Base-by-base conservation (phyloP, 2,329 filamentous ascomycete genomes). In the Aspergillus jensenii region DNA sequence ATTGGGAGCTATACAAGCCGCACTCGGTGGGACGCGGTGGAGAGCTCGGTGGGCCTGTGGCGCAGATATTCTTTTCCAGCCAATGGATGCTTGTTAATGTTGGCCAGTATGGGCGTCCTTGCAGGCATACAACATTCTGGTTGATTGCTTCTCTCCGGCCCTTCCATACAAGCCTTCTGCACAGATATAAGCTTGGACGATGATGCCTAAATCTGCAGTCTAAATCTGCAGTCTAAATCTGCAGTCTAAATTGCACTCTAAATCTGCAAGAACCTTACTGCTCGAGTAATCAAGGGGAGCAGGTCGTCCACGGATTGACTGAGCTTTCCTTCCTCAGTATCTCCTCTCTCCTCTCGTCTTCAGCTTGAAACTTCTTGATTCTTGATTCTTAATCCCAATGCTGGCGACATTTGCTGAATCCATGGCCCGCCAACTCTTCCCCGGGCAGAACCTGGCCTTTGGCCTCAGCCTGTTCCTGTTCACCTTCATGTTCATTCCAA, bases 401-500 rank as follows among this genome's bases (percentile, higher is more conserved):
- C 31, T 48, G 11, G 19, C 44, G 21, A 46, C 12, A 39, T 68
- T 27, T 15, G 44, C 17, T 45, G 68, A 70, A 27, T 56, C 65
- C 47, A 71, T 74, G 68, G 65, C 63, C 21, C 67, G 68, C 35
- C 67, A 64, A 15, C 56, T 71, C 21, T 61, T 71, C 37, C 66
- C 59, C 40, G 65, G 65, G 19, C 69, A 70, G 31, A 65, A 64
- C 47, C 35, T 66, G 41, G 67, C 68, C 35, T 59, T 73, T 25
- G 71, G 70, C 15, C 43, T 74, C 37, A 73, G 70, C 27, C 12
- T 71, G 1, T 60, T 74, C 19, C 64, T 74, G 14, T 74, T 74
- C 25, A 67, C 65, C 12, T 74, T 73, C 43, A 70, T 71, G 66
- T 69, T 73, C n/a, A 52, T 74, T 5, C 71, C 71, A 5, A 74